Percentiles rank a stretch among this genome's conserved stretches.
Evolutionary conservation across 495 filamentous ascomycete genomes (phyloP).

Genomic region (Hyaloscypha finlandica): DNA sequence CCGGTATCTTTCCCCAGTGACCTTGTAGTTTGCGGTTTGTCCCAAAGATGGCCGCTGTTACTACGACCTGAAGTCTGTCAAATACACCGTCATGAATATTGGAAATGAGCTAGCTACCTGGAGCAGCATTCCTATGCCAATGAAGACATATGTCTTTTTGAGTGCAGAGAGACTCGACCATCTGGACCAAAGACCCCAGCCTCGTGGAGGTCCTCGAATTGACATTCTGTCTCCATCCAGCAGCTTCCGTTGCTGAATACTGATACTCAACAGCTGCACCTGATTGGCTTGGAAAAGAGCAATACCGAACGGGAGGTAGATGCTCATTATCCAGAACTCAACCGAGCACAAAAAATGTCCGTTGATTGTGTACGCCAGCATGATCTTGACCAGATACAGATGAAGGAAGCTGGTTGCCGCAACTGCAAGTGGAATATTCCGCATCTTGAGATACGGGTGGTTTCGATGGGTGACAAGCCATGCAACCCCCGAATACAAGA

Average conservation of each 20-base stretch:
- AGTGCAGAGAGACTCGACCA: conserved; percentile 47
- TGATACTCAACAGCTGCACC: conserved; percentile 64
- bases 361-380: conserved; percentile 63
- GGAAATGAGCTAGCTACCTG: conserved; percentile 44
- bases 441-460: conserved; percentile 61
- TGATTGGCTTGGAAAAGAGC: conserved; percentile 72
- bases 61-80: conserved; percentile 47
- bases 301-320: conserved; percentile 69
- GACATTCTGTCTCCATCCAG: conserved; percentile 29
- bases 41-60: conserved; percentile 62
- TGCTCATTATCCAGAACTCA: conserved; percentile 76
- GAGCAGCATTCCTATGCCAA: conserved; percentile 51
- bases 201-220: conserved; percentile 25
- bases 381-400: conserved; percentile 60
- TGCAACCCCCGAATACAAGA: conserved; percentile 52
- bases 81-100: not conserved
- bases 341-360: conserved; percentile 55
- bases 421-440: conserved; percentile 60
- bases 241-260: conserved; percentile 52
- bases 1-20: conserved; percentile 50
- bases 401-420: conserved; percentile 62
- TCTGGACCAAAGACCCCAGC: conserved; percentile 31
- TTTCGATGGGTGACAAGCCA: conserved; percentile 58
- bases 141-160: conserved; percentile 45
- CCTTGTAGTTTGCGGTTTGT: conserved; percentile 67